A percentile compares a stretch with the other conserved stretches of the same genome.
Evolutionary conservation across 208 protist genomes (phyloP).

Genomic region (Acanthamoeba lenticulata): DNA sequence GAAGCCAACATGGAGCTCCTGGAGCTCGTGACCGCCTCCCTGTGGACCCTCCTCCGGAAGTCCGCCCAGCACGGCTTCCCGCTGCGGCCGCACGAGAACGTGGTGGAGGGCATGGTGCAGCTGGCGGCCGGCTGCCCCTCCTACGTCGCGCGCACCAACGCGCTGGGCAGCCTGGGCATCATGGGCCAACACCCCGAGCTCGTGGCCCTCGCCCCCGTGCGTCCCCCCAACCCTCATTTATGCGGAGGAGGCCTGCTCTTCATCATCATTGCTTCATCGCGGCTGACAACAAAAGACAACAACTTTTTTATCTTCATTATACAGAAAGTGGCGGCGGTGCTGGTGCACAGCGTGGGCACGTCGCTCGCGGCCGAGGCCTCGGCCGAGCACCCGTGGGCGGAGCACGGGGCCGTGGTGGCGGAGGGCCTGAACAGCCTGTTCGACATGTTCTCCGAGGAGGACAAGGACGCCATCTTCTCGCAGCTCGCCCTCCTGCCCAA

Average conservation of each 20-base stretch:
- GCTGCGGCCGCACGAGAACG: background rate
- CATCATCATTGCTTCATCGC: background rate
- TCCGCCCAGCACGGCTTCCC: too few relatives aligned
- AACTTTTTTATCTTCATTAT: background rate
- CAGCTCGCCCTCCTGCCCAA: constrained; percentile 56
- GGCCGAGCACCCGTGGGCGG: background rate
- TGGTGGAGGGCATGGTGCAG: constrained; percentile 64
- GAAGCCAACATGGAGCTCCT: too few relatives aligned
- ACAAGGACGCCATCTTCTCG: constrained; percentile 42
- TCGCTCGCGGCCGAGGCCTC: background rate
- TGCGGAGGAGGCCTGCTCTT: too few relatives aligned
- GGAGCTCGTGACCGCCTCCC: too few relatives aligned
- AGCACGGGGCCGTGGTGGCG: constrained; percentile 16
- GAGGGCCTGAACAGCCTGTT: constrained; percentile 55
- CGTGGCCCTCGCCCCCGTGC: background rate
- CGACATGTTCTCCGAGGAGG: constrained; percentile 65
- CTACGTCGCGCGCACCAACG: background rate
- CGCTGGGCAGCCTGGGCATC: constrained; percentile 42
- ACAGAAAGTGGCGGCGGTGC: constrained; percentile 60
- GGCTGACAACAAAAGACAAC: background rate
- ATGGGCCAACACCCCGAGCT: constrained; percentile 58
- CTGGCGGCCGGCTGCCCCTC: constrained; percentile 51
- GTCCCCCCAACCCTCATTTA: background rate
- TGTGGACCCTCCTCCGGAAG: too few relatives aligned
- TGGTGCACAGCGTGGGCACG: constrained; percentile 48